Percentiles rank a stretch among this genome's conserved stretches.
Evolutionary conservation across 129 eudicot species (phyloP).

Genomic region (Tagetes patula): DNA sequence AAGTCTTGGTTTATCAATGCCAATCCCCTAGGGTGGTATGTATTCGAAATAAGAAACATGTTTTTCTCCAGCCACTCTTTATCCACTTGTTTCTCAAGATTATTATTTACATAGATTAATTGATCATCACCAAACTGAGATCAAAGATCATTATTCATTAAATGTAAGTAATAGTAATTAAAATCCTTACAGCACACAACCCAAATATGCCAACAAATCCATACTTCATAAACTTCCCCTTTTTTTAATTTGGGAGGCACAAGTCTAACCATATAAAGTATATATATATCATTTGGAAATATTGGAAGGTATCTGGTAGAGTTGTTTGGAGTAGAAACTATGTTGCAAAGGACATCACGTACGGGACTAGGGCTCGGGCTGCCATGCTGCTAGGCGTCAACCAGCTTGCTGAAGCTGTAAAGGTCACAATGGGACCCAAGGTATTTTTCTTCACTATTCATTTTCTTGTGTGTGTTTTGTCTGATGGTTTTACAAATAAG

Average conservation of each 20-base stretch:
- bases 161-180: background rate
- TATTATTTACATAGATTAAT: background rate
- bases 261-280: background rate
- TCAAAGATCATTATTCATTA: background rate
- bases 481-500: background rate
- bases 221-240: background rate
- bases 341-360: slow-evolving; percentile 85
- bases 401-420: slow-evolving; percentile 95
- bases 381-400: slow-evolving; percentile 94
- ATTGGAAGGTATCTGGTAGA: slow-evolving; percentile 51
- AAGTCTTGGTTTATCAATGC: background rate
- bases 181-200: background rate
- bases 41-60: background rate
- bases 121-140: background rate
- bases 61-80: background rate
- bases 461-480: background rate
- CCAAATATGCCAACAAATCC: background rate
- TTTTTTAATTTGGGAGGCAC: background rate
- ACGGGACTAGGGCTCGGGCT: slow-evolving; percentile 63
- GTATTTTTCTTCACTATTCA: slow-evolving; percentile 29
- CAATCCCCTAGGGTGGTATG: background rate
- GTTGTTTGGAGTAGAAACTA: slow-evolving; percentile 60
- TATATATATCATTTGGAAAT: slow-evolving; percentile 11
- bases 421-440: slow-evolving; percentile 99
- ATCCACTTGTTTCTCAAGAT: background rate